phyloP scores from a whole-genome alignment of 768 basidiomycete genomes.

The Sistotremastrum suecicum region DNA sequence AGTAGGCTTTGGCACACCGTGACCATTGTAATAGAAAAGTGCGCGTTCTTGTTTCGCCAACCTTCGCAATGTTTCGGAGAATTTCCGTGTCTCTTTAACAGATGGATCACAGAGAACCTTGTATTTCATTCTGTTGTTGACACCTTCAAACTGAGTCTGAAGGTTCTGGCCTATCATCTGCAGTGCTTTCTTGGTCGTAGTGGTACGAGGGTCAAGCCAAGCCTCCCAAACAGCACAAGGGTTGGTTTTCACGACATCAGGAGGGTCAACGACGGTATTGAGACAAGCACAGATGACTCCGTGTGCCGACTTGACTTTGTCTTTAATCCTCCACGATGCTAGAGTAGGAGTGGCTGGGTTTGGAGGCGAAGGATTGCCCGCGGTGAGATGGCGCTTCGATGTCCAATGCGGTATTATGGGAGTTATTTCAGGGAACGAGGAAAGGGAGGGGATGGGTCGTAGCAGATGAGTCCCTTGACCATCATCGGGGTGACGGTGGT shows the following conservation, averaged over 20 bases:
- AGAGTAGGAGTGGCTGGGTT: conserved; percentile 52
- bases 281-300: conserved; percentile 85
- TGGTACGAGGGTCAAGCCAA: conserved; percentile 92
- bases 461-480: too few species aligned
- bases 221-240: conserved; percentile 92
- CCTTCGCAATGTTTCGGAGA: conserved; percentile 71
- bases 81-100: conserved; percentile 81
- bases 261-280: conserved; percentile 96
- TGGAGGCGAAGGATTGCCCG: conserved; percentile 69
- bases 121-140: conserved; percentile 88
- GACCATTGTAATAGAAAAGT: conserved; percentile 96
- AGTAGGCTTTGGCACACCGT: conserved; percentile 95
- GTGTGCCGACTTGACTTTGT: conserved; percentile 82
- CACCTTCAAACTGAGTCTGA: conserved; percentile 89
- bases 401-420: conserved; percentile 51
- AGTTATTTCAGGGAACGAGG: too few species aligned
- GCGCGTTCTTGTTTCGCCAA: conserved; percentile 88
- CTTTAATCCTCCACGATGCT: conserved; percentile 70
- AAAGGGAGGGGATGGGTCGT: too few species aligned
- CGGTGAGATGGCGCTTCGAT: conserved; percentile 80
- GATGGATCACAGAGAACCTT: conserved; percentile 93
- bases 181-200: conserved; percentile 86
- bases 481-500: too few species aligned
- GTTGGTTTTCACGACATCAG: conserved; percentile 92
- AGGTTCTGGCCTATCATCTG: conserved; percentile 89